phyloP scores from a whole-genome alignment of 345 rosid species.

The Acer saccharum region DNA sequence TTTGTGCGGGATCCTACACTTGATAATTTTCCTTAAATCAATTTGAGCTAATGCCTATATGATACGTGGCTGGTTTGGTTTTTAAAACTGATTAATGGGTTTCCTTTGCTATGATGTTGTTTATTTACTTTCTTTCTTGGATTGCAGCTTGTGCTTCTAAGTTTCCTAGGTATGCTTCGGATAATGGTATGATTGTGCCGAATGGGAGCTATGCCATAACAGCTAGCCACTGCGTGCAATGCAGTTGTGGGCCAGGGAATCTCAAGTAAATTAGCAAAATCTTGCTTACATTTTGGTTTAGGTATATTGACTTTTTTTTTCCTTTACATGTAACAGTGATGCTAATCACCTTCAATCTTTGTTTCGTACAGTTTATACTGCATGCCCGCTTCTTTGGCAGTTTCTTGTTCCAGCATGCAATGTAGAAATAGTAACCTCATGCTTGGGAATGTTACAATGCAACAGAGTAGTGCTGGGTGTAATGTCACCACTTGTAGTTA shows the following conservation, averaged over 20 bases:
- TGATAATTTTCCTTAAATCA: background rate
- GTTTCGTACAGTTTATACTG: conserved; percentile 71
- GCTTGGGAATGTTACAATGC: conserved; percentile 72
- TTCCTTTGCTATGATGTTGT: background rate
- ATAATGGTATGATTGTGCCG: conserved; percentile 73
- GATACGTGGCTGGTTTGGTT: background rate
- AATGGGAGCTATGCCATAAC: conserved; percentile 92
- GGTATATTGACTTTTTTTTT: conserved; percentile 1
- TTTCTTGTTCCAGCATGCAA: conserved; percentile 96
- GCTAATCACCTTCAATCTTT: conserved; percentile 12
- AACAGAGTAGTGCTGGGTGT: conserved; percentile 88
- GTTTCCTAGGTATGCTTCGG: conserved; percentile 78
- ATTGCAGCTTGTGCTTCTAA: conserved; percentile 87
- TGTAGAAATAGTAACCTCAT: conserved; percentile 82
- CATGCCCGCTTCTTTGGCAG: conserved; percentile 82
- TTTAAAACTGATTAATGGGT: background rate
- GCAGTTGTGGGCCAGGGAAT: conserved; percentile 87
- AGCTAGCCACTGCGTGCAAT: conserved; percentile 95
- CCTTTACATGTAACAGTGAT: conserved; percentile 12
- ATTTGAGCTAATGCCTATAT: conserved; percentile 4
- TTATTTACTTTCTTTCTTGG: conserved; percentile 14
- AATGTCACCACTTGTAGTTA: conserved; percentile 80
- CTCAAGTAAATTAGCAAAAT: conserved; percentile 55
- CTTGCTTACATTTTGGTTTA: conserved; percentile 17
- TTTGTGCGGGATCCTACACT: too few relatives aligned